phyloP scores from a whole-genome alignment of 2,329 filamentous ascomycete species.

The Cercospora sp. region DNA sequence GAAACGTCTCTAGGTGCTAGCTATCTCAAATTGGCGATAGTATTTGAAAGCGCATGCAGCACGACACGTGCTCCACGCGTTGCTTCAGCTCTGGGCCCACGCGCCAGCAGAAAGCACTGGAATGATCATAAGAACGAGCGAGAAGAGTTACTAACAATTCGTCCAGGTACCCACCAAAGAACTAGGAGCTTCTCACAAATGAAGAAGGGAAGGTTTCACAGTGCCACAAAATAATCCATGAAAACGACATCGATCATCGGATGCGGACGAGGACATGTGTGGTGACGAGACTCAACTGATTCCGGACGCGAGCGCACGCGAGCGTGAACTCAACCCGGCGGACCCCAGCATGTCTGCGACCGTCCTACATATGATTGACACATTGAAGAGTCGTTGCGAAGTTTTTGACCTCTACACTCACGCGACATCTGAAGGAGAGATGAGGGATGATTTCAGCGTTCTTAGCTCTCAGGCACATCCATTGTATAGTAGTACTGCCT shows the following conservation, averaged over 20 bases:
- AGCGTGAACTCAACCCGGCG: neutral
- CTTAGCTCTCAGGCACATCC: neutral
- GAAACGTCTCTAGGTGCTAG: no score
- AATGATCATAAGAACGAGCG: neutral
- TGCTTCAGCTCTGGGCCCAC: neutral
- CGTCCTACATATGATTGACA: neutral
- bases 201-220: neutral
- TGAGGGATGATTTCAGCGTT: neutral
- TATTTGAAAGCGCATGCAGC: no score
- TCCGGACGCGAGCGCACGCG: neutral
- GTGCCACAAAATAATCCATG: neutral
- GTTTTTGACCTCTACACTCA: neutral
- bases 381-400: neutral
- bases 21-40: no score
- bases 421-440: neutral
- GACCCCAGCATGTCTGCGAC: neutral
- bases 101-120: neutral
- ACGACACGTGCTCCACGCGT: neutral
- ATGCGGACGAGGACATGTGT: neutral
- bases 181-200: constrained; percentile 7
- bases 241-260: neutral
- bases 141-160: neutral
- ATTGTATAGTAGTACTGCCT: constrained; percentile 1
- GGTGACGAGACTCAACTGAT: neutral
- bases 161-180: constrained; percentile 27